Base-by-base conservation (phyloP, 2,329 filamentous ascomycete genomes). In the Aspergillus uvarum region DNA sequence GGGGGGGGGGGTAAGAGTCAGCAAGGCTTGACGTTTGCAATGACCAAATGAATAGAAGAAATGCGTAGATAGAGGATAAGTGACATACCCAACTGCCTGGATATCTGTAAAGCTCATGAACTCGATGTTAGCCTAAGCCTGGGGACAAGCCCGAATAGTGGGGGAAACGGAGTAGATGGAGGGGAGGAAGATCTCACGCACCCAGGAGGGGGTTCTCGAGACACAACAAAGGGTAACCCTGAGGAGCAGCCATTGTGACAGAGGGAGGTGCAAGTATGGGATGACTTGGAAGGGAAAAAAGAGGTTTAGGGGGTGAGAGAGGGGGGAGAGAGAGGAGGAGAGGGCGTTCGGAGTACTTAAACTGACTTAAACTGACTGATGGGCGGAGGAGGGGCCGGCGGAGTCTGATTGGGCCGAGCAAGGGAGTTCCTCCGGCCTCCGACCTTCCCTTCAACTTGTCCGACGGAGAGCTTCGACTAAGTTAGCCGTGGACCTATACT, bases 141-240 rank as follows among this genome's bases (percentile, higher is more conserved):
- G 35, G 14, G 22, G 14, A 26, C 47, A 49, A 42, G n/a, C 26
- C 24, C 12, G 31, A 26, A 48, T 31, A 47, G 31, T 10, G n/a
- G 38, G 14, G 52, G 19, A 19, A 32, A 7, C 31, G 32, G 14
- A 42, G 51, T 42, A 19, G 10, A 47, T 2, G 32, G 32, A 11
- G 32, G 32, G 32, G 22, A 7, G 26, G 51, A 47, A 19, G 14
- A 38, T 29, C 12, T 50, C 32, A 74, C 71, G 57, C 58, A 93
- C 90, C 94, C 72, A 99, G 90, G 71, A 99, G 88, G 78, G 95
- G 95, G 81, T 99, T 99, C 89, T 97, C 95, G 72, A 99, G 82
- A 80, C 90, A 95, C 74, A 98, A 85, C 72, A 99, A 89, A 79
- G 91, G 84, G 82, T 89, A 98, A 79, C 92, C 89, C 81, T 92